Evolutionary conservation across 768 basidiomycete genomes (phyloP), one percentile per base, ranked within the genome.

Genomic region (Leucogyrophana mollusca): DNA sequence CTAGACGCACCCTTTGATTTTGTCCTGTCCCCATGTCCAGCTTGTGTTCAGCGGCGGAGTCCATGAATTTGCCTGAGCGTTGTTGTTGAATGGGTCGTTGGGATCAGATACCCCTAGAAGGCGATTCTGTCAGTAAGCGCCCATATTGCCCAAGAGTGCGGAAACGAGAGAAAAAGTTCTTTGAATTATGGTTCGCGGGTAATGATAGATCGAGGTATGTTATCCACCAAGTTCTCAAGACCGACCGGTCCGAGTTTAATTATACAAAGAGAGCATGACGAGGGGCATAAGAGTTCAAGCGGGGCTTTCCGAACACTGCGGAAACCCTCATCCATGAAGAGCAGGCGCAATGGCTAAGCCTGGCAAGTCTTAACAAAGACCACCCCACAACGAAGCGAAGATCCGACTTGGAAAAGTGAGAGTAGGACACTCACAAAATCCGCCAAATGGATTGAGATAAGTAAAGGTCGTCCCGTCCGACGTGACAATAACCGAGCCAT

Each of bases 391-490:
- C n/a, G n/a, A n/a, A n/a, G n/a, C n/a, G n/a, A n/a, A n/a, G n/a
- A n/a, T n/a, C n/a, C n/a, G n/a, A n/a, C n/a, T n/a, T n/a, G n/a
- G 40, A 35, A 22, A 22, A 45, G 32, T 16, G 33, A 9, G 40
- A 36, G 41, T 22, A 45, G 39, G 49, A 20, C 45, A 59, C 82
- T 77, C 61, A 83, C 85, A 87, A 57, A 76, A 79, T 33, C 87
- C 87, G 25, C 82, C 90, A 59, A 90, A 87, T 16, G 76, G 67
- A 64, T 94, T 94, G 48, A 71, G 72, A 62, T 95, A 94, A 2
- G 73, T 80, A 65, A 93, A 87, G 1, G 76, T 82, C 1, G 78
- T 67, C 1, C 92, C 93, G 58, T 91, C 77, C 3, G 76, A 80
- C 16, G 73, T 70, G 7, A 73, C 79, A 42, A 92, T 67, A 4